phyloP scores from a whole-genome alignment of 202 grass and related monocot species.

The Schoenoplectus tabernaemontani region DNA sequence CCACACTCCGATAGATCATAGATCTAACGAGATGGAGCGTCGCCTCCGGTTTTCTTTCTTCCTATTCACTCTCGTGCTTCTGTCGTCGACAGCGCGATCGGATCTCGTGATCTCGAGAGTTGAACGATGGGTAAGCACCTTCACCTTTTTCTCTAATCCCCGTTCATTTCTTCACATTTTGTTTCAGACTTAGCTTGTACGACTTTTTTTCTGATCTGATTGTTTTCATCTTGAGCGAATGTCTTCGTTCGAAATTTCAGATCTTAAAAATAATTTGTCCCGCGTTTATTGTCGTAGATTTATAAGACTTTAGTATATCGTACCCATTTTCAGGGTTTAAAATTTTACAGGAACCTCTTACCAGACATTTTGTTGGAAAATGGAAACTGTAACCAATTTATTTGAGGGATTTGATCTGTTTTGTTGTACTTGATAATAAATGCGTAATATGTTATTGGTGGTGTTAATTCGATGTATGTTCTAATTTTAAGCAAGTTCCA shows the following conservation, averaged over 20 bases:
- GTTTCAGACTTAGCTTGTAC: neutral
- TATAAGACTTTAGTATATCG: neutral
- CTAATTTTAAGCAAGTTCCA: neutral
- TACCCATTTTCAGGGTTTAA: neutral
- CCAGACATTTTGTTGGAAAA: neutral
- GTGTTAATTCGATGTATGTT: neutral
- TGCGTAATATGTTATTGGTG: neutral
- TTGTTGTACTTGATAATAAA: neutral
- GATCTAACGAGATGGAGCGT: constrained; percentile 50
- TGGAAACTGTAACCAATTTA: neutral
- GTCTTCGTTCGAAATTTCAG: neutral
- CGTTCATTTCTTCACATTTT: neutral
- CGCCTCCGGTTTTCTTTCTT: constrained; percentile 24
- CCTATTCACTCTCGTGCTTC: neutral
- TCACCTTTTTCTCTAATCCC: constrained; percentile 20
- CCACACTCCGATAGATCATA: neutral
- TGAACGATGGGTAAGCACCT: constrained; percentile 60
- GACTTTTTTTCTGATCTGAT: neutral
- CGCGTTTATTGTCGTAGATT: neutral
- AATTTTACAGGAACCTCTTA: neutral
- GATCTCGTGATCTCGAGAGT: constrained; percentile 76
- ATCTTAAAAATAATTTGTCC: neutral
- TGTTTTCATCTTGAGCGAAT: neutral
- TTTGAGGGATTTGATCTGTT: constrained; percentile 3
- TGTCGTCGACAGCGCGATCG: constrained; percentile 35